Conservation (phyloP, 257 asterid genomes). For the Penstemon eatonii region DNA sequence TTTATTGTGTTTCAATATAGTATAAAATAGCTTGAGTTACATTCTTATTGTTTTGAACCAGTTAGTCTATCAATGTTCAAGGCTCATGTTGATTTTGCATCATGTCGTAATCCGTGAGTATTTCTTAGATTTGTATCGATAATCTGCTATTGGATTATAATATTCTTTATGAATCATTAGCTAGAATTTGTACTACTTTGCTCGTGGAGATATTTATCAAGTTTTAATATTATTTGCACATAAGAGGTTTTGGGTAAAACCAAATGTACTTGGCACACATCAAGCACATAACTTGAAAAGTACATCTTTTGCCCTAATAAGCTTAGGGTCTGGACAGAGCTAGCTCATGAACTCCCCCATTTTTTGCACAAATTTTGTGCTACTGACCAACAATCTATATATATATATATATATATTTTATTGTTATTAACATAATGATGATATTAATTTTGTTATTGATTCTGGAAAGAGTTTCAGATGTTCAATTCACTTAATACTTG, state of each 20-base stretch:
- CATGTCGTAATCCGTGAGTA: conserved; percentile 94
- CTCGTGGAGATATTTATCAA: not conserved
- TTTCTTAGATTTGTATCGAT: conserved; percentile 10
- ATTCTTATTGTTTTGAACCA: conserved; percentile 39
- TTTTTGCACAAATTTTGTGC: not conserved
- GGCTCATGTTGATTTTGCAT: conserved; percentile 85
- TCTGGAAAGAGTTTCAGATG: no score
- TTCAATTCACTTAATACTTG: no score
- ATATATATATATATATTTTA: no score
- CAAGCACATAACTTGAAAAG: no score
- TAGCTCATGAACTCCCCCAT: not conserved
- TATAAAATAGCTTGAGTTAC: not conserved
- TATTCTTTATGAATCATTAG: not conserved
- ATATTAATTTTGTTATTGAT: no score
- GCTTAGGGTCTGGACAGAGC: not conserved
- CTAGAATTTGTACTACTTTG: not conserved
- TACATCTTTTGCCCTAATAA: not conserved
- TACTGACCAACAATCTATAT: not conserved
- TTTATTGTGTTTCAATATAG: not conserved
- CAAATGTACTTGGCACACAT: not conserved
- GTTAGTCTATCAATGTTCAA: conserved; percentile 90
- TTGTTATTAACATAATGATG: no score
- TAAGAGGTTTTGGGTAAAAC: not conserved
- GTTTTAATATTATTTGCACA: not conserved
- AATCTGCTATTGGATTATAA: not conserved